Base-by-base conservation (phyloP, 78 protist genomes). In the Bigelowiella natans region DNA sequence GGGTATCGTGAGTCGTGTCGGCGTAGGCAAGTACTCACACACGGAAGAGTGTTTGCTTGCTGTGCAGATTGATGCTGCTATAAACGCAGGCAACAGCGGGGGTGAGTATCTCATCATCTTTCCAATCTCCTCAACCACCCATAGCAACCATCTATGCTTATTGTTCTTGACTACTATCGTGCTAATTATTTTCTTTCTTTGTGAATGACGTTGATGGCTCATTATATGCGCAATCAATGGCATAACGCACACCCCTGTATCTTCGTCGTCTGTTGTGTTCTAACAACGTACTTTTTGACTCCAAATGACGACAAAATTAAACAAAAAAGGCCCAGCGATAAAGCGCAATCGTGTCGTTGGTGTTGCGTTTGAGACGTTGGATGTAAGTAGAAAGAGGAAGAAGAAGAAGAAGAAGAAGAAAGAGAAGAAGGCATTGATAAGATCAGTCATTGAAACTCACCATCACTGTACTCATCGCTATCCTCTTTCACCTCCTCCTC, bases 1-100 rank as follows among this genome's bases (percentile, higher is more conserved):
- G 73, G 73, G 73, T 26, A 51, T 51, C 7, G 73, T 51, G 18
- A 51, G 73, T 18, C 73, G 73, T 51, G 18, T 51, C 18, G 73
- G 73, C 7, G 73, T 51, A 7, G 73, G 73, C 34, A 51, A 51
- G 73, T 51, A 51, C 18, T 51, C 73, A 18, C 73, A 51, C 18
- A 51, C 73, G 34, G 73, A 51, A 51, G 73, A 51, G 18, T 7
- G 34, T 26, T 18, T 51, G 73, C 73, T 51, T 51, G 73, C 73
- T 7, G 73, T 51, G 7, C 87, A 85, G 18, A 85, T 85, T 37
- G 87, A 85, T 85, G 87, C 87, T 7, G 87, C 87, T 37, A 85
- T 85, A 7, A 85, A 85, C 87, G 51, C 87, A 26, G 87, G 87
- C 30, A 85, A 85, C 38, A 37, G 87, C 11, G 36, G 36, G 11